Base-by-base conservation (phyloP, 371 early-diverging fungal genomes). In the Enterospora canceri region DNA sequence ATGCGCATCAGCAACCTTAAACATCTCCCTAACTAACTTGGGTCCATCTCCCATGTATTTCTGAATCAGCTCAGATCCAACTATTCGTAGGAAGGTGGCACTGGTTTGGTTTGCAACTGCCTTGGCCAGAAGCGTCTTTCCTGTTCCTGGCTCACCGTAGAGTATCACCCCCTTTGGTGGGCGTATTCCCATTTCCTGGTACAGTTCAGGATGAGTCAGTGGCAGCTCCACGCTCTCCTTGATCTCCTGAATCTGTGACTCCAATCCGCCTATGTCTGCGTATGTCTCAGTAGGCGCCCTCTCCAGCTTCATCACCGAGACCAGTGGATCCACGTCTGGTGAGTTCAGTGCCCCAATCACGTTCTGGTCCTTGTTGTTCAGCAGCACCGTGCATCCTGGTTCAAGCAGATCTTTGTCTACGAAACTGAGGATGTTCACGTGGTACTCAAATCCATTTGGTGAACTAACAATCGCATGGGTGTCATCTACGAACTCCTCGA, bases 211-310 rank as follows among this genome's bases (percentile, higher is more conserved):
- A 81, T 97, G 95, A 30, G 94, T 96, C 57, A 99, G 82, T 5
- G 99, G 99, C 63, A 99, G 83, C 80, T 99, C 98, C 12, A 99
- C 96, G 26, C 91, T 88, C 82, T 98, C 99, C 91, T 94, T 97
- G 76, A 99, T 99, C 81, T 99, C 97, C 82, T 95, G 93, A 58
- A 97, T 92, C 83, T 99, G 98, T 72, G 85, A 82, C 68, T 95
- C 97, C 54, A 97, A 82, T 72, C 99, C 99, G 78, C 99, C 99
- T 67, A 99, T 89, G 79, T 94, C 94, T 2, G 91, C 94, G 76
- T 99, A 99, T 8, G 96, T 91, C 78, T 93, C 94, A 15, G 93
- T 88, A 1, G 99, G 99, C 19, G 95, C 97, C 79, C 97, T 99
- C 68, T 97, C 99, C 23, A 99, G 82, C 81, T 95, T 99, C 97